Conservation (phyloP, 768 basidiomycete species). For the Tubosaeta brunneosetosa region DNA sequence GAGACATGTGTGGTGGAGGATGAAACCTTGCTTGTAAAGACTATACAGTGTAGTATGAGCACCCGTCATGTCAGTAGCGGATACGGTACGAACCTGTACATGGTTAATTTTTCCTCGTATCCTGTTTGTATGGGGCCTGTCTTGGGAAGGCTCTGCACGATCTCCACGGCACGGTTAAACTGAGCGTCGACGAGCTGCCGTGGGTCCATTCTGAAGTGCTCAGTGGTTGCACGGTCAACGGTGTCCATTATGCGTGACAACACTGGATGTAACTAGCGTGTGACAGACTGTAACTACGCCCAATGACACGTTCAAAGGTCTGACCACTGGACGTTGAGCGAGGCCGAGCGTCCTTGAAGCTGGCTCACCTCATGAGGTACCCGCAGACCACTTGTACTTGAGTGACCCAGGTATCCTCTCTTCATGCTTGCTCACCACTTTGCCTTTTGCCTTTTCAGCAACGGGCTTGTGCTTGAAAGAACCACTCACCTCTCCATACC, state of each 20-base stretch:
- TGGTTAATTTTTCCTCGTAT: slow-evolving; percentile 90
- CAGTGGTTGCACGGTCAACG: not conserved
- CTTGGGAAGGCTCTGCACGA: slow-evolving; percentile 89
- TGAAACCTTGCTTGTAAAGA: slow-evolving; percentile 86
- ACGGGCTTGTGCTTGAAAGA: not conserved
- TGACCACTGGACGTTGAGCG: not conserved
- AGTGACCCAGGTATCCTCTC: slow-evolving; percentile 65
- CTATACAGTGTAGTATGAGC: slow-evolving; percentile 36
- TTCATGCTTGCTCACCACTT: slow-evolving; percentile 53
- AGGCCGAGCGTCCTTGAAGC: not conserved
- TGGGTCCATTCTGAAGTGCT: slow-evolving; percentile 46
- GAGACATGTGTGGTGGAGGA: not conserved
- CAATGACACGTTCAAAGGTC: not conserved
- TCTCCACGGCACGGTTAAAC: slow-evolving; percentile 92
- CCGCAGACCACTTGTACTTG: slow-evolving; percentile 71
- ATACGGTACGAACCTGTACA: slow-evolving; percentile 67
- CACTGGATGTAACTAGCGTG: not conserved
- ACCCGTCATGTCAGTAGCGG: not conserved
- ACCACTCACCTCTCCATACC: slow-evolving; percentile 67
- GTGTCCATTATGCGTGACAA: slow-evolving; percentile 11
- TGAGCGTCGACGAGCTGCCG: slow-evolving; percentile 71
- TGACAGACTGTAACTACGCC: slow-evolving; percentile 2
- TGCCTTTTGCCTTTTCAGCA: slow-evolving; percentile 39
- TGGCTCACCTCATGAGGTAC: slow-evolving; percentile 31
- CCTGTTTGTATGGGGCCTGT: slow-evolving; percentile 92